Evolutionary conservation across 2,329 filamentous ascomycete genomes (phyloP).

Genomic region (Fusarium sp.): DNA sequence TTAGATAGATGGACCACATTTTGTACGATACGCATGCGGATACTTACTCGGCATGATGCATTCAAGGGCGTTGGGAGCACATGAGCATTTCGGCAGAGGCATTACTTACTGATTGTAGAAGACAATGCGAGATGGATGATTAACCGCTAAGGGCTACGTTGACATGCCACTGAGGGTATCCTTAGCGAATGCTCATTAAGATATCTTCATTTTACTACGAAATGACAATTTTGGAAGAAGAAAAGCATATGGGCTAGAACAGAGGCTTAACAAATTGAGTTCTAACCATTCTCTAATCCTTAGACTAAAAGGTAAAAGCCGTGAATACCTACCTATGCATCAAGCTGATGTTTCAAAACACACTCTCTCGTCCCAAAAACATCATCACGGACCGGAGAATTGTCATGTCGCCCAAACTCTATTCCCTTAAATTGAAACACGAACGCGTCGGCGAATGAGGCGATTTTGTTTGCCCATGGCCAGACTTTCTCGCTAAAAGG

Average conservation of each 20-base stretch:
- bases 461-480: conserved; percentile 15
- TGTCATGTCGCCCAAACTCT: neutral
- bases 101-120: neutral
- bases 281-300: neutral
- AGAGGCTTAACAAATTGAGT: neutral
- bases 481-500: conserved; percentile 13
- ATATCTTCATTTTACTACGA: neutral
- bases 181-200: neutral
- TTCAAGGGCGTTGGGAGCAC: conserved; percentile 39
- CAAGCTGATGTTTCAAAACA: neutral
- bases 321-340: neutral
- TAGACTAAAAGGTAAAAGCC: neutral
- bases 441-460: conserved; percentile 4
- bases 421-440: conserved; percentile 7
- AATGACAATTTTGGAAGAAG: neutral
- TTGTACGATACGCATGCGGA: conserved; percentile 28
- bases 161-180: neutral
- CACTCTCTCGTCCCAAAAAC: neutral
- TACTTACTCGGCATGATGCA: conserved; percentile 19
- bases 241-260: neutral
- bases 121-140: neutral
- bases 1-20: conserved; percentile 1
- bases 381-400: neutral
- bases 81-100: conserved; percentile 8
- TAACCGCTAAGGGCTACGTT: neutral